These are phyloP conservation scores for Ophiostoma sp. DNA, from an alignment of 2,329 filamentous ascomycete genomes.

Conservation along the genomic window DNA sequence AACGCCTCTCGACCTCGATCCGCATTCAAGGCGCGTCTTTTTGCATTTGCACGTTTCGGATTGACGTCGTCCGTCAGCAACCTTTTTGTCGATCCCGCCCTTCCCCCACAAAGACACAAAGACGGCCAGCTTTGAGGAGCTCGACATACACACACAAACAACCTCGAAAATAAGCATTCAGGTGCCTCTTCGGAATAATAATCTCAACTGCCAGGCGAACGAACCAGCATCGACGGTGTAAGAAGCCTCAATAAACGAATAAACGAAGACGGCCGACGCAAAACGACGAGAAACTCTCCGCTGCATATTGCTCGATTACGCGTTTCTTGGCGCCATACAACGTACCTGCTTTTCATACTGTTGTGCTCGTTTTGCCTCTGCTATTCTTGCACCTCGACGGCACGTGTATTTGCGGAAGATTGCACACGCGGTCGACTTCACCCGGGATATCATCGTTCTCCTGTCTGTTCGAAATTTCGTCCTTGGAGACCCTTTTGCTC, in stretches of 20 bases:
- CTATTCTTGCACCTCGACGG: not conserved
- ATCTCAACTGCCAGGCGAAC: not conserved
- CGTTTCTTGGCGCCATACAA: constrained; percentile 19
- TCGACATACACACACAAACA: not conserved
- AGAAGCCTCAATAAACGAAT: constrained; percentile 11
- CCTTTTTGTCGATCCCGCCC: not conserved
- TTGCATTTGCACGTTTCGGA: constrained; percentile 19
- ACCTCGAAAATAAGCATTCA: not conserved
- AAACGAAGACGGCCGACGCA: constrained; percentile 9
- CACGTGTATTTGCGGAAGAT: constrained; percentile 15
- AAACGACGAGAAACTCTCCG: constrained; percentile 16
- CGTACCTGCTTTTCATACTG: not conserved
- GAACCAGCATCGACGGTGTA: not conserved
- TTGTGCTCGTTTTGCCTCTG: not conserved
- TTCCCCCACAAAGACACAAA: not conserved
- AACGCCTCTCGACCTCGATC: not conserved
- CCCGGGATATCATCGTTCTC: not conserved
- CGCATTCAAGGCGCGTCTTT: not conserved
- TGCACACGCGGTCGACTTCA: constrained; percentile 12
- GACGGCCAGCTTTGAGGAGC: not conserved
- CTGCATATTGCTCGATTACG: constrained; percentile 19
- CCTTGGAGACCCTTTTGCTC: not conserved
- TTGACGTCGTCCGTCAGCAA: constrained; percentile 17
- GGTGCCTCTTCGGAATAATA: not conserved
- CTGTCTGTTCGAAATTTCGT: not conserved